Evolutionary conservation across 2,329 filamentous ascomycete species (phyloP).

Genomic region (Botrytis hyacinthi): DNA sequence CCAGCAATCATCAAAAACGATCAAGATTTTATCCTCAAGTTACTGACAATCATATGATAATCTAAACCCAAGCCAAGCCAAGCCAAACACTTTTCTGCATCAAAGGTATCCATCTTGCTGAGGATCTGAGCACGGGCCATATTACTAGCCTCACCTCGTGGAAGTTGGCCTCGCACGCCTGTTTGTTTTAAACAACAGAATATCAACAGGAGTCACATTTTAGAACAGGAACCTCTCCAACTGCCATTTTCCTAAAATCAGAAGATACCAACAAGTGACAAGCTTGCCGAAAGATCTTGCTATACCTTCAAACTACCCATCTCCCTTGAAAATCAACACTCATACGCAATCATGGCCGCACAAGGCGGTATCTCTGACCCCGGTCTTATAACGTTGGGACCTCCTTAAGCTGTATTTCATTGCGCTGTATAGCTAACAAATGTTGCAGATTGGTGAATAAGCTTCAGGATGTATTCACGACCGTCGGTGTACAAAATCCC

Average conservation of each 20-base stretch:
- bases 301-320: background rate
- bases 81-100: slow-evolving; percentile 5
- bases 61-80: background rate
- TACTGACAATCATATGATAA: background rate
- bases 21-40: background rate
- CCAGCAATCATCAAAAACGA: background rate
- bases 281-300: background rate
- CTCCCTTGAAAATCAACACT: slow-evolving; percentile 4
- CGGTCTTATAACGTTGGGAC: slow-evolving; percentile 60
- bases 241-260: slow-evolving; percentile 10
- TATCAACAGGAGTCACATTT: slow-evolving; percentile 16
- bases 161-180: slow-evolving; percentile 20
- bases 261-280: background rate
- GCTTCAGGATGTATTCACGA: slow-evolving; percentile 98
- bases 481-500: slow-evolving; percentile 97
- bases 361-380: slow-evolving; percentile 64
- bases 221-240: background rate
- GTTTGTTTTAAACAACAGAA: slow-evolving; percentile 22
- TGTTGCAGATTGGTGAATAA: slow-evolving; percentile 82
- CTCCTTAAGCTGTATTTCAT: slow-evolving; percentile 28
- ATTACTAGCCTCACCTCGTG: slow-evolving; percentile 15
- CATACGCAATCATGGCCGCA: slow-evolving; percentile 29
- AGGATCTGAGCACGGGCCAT: slow-evolving; percentile 16
- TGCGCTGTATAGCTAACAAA: slow-evolving; percentile 33
- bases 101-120: background rate